Percentiles rank a stretch among this genome's conserved stretches.
Conservation (phyloP, 768 basidiomycete genomes). For the Termitomyces eurrhizus region DNA sequence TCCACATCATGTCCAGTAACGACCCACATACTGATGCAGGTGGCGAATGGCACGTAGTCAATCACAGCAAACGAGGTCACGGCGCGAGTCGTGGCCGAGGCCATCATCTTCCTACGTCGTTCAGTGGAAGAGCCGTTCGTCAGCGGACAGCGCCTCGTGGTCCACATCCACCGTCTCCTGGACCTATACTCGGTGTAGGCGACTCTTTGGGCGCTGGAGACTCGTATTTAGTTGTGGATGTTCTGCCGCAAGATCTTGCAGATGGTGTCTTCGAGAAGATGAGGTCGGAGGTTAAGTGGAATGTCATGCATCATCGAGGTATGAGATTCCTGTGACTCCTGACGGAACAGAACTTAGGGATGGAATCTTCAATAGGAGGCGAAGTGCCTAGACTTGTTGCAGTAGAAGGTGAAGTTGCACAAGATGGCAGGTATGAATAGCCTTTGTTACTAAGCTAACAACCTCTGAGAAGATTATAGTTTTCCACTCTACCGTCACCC, state of each 20-base stretch:
- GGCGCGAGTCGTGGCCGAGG: background rate
- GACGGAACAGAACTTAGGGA: background rate
- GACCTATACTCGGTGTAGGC: slow-evolving; percentile 14
- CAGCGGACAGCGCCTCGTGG: slow-evolving; percentile 3
- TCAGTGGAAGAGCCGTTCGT: slow-evolving; percentile 6
- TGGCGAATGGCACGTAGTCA: slow-evolving; percentile 5
- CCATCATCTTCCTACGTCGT: slow-evolving; percentile 8
- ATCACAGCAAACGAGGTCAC: background rate
- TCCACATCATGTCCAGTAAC: background rate
- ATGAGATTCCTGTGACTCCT: background rate
- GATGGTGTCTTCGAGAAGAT: slow-evolving; percentile 54
- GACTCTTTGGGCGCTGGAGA: slow-evolving; percentile 61
- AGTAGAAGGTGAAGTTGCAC: slow-evolving; percentile 51
- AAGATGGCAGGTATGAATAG: slow-evolving; percentile 34
- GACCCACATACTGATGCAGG: background rate
- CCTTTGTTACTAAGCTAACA: background rate
- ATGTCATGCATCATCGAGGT: slow-evolving; percentile 74
- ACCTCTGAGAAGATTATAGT: slow-evolving; percentile 27
- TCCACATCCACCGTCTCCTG: slow-evolving; percentile 4
- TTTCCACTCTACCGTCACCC: slow-evolving; percentile 83
- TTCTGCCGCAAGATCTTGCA: slow-evolving; percentile 56
- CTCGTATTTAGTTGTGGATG: slow-evolving; percentile 50
- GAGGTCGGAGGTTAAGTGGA: slow-evolving; percentile 66
- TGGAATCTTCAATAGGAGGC: slow-evolving; percentile 45
- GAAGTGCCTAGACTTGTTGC: slow-evolving; percentile 68